Evolutionary conservation across 2,329 filamentous ascomycete species (phyloP).

Genomic region (Seiridium unicorne): DNA sequence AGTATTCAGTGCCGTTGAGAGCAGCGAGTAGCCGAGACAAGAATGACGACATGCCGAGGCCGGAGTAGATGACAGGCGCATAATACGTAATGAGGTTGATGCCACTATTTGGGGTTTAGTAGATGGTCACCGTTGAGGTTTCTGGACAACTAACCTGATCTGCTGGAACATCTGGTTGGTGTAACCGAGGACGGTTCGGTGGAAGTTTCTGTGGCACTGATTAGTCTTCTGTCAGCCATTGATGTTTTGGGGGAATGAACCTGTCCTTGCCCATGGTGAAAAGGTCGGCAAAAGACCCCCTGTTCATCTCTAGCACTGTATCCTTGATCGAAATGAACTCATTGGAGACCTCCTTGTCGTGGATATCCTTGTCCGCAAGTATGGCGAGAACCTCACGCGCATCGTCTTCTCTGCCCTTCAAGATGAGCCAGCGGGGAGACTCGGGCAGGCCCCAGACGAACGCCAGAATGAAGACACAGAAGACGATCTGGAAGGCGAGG

Average conservation of each 20-base stretch:
- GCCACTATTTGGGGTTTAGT: constrained; percentile 16
- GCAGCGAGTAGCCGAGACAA: constrained; percentile 58
- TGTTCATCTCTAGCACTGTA: constrained; percentile 63
- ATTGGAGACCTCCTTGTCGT: constrained; percentile 53
- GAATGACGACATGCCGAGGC: constrained; percentile 50
- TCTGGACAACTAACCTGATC: constrained; percentile 17
- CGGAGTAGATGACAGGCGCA: constrained; percentile 47
- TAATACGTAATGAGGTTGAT: constrained; percentile 44
- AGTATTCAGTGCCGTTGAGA: constrained; percentile 47
- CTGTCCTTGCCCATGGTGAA: constrained; percentile 55
- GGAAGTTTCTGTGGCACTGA: constrained; percentile 39
- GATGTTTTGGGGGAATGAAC: no score
- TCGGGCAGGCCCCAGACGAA: constrained; percentile 54
- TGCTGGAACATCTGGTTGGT: constrained; percentile 60
- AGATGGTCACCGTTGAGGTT: rapidly evolving
- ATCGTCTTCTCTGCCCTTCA: constrained; percentile 41
- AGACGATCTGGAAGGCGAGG: constrained; percentile 55
- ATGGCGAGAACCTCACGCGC: constrained; percentile 41
- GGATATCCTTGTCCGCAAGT: constrained; percentile 34
- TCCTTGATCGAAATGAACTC: constrained; percentile 54
- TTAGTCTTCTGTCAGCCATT: no score
- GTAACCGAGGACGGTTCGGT: constrained; percentile 53
- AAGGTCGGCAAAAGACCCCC: constrained; percentile 53
- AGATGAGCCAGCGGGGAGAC: constrained; percentile 44
- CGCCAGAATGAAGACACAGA: constrained; percentile 55